Percentiles rank a stretch among this genome's conserved stretches.
Conservation (phyloP, 2,329 filamentous ascomycete species). For the Basipetospora sp. region DNA sequence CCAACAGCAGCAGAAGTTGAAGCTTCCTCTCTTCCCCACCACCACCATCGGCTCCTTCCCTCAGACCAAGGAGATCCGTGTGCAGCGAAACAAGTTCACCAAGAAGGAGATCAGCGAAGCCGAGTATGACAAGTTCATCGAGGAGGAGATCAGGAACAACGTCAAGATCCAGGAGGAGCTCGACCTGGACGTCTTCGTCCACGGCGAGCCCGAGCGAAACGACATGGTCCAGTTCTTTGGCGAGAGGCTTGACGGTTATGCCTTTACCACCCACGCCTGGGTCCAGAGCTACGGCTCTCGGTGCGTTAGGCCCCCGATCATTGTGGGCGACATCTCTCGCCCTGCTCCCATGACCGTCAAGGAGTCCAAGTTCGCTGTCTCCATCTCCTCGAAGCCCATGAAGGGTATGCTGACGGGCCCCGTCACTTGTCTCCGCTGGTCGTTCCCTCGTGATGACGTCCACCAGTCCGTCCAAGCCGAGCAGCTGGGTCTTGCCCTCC, state of each 20-base stretch:
- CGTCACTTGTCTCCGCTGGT: slow-evolving; percentile 98
- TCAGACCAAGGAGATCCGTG: slow-evolving; percentile 96
- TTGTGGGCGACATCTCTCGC: slow-evolving; percentile 95
- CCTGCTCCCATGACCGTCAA: slow-evolving; percentile 98
- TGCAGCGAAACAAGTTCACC: slow-evolving; percentile 94
- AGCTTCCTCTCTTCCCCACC: slow-evolving; percentile 91
- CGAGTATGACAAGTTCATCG: slow-evolving; percentile 97
- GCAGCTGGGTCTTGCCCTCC: slow-evolving; percentile 94
- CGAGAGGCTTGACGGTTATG: slow-evolving; percentile 89
- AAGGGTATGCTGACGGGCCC: slow-evolving; percentile 99
- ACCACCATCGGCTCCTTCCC: slow-evolving; percentile 99
- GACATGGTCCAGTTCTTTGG: slow-evolving; percentile 99
- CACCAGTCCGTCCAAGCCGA: slow-evolving; percentile 98
- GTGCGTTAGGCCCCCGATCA: slow-evolving; percentile 94
- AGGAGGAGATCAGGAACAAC: slow-evolving; percentile 92
- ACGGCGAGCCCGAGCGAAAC: slow-evolving; percentile 98
- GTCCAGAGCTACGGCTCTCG: slow-evolving; percentile 97
- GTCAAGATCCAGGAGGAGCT: slow-evolving; percentile 98
- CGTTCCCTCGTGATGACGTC: slow-evolving; percentile 98
- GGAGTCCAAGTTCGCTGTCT: slow-evolving; percentile 98
- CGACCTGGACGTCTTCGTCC: slow-evolving; percentile 88
- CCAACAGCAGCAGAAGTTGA: slow-evolving; percentile 82
- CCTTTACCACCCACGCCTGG: slow-evolving; percentile 98
- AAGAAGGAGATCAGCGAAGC: slow-evolving; percentile 88
- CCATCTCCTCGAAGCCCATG: slow-evolving; percentile 96